These are phyloP conservation scores for Ogataea nitratoaversa DNA, from an alignment of 805 yeast species.

Conservation along the genomic window DNA sequence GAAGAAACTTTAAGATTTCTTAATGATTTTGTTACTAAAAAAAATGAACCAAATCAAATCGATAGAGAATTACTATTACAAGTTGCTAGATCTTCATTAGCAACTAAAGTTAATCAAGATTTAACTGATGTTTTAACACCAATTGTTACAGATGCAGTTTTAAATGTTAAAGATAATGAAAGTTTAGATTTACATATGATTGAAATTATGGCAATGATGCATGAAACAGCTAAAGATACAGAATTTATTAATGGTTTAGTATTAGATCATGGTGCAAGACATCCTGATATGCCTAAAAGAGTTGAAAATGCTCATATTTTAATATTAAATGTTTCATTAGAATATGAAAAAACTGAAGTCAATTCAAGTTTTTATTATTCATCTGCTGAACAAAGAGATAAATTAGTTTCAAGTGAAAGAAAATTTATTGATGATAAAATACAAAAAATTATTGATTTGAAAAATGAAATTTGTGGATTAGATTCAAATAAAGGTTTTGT, in stretches of 20 bases:
- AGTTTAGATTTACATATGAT: slow-evolving; percentile 89
- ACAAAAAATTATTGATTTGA: slow-evolving; percentile 84
- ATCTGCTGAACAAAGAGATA: slow-evolving; percentile 92
- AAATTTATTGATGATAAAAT: slow-evolving; percentile 92
- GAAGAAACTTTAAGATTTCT: slow-evolving; percentile 66
- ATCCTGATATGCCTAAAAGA: slow-evolving; percentile 96
- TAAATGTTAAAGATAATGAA: slow-evolving; percentile 58
- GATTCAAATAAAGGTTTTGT: slow-evolving; percentile 78
- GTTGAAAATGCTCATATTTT: slow-evolving; percentile 80
- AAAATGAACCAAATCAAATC: slow-evolving; percentile 34
- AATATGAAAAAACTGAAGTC: slow-evolving; percentile 96
- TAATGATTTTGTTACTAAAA: slow-evolving; percentile 56
- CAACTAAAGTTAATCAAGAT: slow-evolving; percentile 79
- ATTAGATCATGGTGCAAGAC: slow-evolving; percentile 97
- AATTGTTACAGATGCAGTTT: slow-evolving; percentile 93
- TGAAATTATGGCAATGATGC: slow-evolving; percentile 98
- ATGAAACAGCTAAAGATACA: slow-evolving; percentile 80
- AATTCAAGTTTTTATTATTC: slow-evolving; percentile 95
- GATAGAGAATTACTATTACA: slow-evolving; percentile 87
- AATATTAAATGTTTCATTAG: slow-evolving; percentile 88
- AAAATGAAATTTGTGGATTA: slow-evolving; percentile 83
- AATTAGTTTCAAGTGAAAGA: slow-evolving; percentile 88
- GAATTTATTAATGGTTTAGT: slow-evolving; percentile 83
- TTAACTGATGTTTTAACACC: slow-evolving; percentile 82
- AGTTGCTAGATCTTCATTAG: slow-evolving; percentile 84